These are phyloP conservation scores for Calocybe indica DNA, from an alignment of 768 basidiomycete genomes.

Conservation along the genomic window DNA sequence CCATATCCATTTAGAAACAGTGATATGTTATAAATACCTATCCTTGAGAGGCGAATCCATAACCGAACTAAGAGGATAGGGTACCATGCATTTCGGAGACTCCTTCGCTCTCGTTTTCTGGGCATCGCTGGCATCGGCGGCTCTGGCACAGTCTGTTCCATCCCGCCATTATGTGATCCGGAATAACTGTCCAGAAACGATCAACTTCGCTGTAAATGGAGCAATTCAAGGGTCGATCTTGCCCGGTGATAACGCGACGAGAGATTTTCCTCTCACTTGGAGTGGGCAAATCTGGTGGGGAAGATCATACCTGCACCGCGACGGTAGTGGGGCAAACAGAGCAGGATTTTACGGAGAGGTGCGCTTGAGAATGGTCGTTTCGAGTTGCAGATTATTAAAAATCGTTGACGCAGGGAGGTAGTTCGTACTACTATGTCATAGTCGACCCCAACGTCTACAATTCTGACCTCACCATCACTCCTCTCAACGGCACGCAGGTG, in stretches of 20 bases:
- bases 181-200: slow-evolving; percentile 8
- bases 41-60: too few species aligned
- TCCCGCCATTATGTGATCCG: slow-evolving; percentile 9
- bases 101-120: background rate
- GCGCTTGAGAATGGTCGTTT: background rate
- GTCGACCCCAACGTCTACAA: slow-evolving; percentile 24
- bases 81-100: too few species aligned
- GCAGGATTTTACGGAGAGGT: slow-evolving; percentile 22
- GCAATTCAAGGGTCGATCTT: slow-evolving; percentile 6
- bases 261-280: slow-evolving; percentile 12
- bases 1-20: too few species aligned
- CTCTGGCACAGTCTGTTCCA: background rate
- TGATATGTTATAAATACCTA: too few species aligned
- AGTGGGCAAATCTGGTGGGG: slow-evolving; percentile 20
- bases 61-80: too few species aligned
- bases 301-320: slow-evolving; percentile 18
- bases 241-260: slow-evolving; percentile 1
- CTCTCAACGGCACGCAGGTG: slow-evolving; percentile 15
- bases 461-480: slow-evolving; percentile 24
- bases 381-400: background rate
- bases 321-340: slow-evolving; percentile 16
- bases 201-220: slow-evolving; percentile 4
- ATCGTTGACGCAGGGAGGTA: slow-evolving; percentile 5
- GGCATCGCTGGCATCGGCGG: background rate
- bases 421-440: slow-evolving; percentile 24